Evolutionary conservation across 2,329 filamentous ascomycete genomes (phyloP).

Genomic region (Aspergillus japonicus): DNA sequence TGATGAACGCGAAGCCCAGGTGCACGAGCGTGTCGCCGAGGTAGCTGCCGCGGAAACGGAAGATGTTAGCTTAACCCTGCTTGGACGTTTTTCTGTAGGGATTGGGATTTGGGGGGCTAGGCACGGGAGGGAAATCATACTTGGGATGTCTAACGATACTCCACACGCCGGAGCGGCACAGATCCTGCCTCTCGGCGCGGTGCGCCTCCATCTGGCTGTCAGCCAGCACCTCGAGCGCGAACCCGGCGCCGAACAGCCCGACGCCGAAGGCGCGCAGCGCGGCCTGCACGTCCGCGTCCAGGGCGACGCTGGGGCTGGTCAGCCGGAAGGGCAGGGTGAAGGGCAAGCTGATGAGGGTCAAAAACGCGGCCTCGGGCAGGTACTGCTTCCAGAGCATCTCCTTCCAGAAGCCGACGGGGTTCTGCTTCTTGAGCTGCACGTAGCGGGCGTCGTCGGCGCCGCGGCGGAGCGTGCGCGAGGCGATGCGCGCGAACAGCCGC

Average conservation of each 20-base stretch:
- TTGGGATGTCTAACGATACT: slow-evolving; percentile 62
- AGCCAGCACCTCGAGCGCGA: slow-evolving; percentile 57
- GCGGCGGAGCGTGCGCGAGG: slow-evolving; percentile 49
- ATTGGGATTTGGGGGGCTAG: no score
- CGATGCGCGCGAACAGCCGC: slow-evolving; percentile 57
- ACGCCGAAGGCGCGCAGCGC: slow-evolving; percentile 48
- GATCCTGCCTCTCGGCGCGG: slow-evolving; percentile 42
- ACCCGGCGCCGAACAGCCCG: slow-evolving; percentile 57
- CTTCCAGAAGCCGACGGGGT: slow-evolving; percentile 55
- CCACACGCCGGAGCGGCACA: slow-evolving; percentile 60
- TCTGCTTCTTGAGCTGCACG: slow-evolving; percentile 50
- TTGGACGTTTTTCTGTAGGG: no score
- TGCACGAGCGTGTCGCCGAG: slow-evolving; percentile 62
- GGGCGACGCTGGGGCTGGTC: slow-evolving; percentile 29
- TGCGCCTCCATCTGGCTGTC: slow-evolving; percentile 57
- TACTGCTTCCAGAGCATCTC: slow-evolving; percentile 55
- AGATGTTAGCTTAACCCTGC: background rate
- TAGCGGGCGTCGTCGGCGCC: slow-evolving; percentile 60
- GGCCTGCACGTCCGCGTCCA: slow-evolving; percentile 21
- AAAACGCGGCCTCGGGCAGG: slow-evolving; percentile 57
- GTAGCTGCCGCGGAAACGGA: slow-evolving; percentile 47
- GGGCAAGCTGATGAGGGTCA: slow-evolving; percentile 57
- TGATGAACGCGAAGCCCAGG: slow-evolving; percentile 58
- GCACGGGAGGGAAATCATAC: slow-evolving; percentile 41
- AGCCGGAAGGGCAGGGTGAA: slow-evolving; percentile 56